These are phyloP conservation scores for Kwoniella newhampshirensis DNA, from an alignment of 768 basidiomycete genomes.

Conservation along the genomic window DNA sequence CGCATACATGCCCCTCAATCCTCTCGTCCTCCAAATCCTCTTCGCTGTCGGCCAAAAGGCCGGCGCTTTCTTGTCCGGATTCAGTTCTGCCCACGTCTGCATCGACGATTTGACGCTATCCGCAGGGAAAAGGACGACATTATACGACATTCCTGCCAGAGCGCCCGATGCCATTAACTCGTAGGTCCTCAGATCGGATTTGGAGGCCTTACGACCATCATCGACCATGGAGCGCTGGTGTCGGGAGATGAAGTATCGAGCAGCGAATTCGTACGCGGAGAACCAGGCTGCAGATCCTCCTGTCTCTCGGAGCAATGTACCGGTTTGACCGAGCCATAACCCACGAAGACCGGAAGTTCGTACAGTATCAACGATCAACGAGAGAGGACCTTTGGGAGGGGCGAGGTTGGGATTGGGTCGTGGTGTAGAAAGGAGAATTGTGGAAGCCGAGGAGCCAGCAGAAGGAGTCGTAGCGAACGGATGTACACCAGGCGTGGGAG, in stretches of 20 bases:
- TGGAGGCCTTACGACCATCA: slow-evolving; percentile 36
- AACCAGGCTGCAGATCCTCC: slow-evolving; percentile 93
- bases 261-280: slow-evolving; percentile 75
- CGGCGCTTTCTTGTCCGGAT: slow-evolving; percentile 19
- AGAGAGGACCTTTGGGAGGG: slow-evolving; percentile 69
- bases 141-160: slow-evolving; percentile 79
- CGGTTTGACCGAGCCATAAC: slow-evolving; percentile 95
- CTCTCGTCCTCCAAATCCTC: slow-evolving; percentile 72
- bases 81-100: slow-evolving; percentile 86
- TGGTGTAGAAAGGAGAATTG: slow-evolving; percentile 20
- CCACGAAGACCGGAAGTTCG: slow-evolving; percentile 71
- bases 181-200: slow-evolving; percentile 65
- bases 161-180: slow-evolving; percentile 86
- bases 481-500: slow-evolving; percentile 18
- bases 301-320: slow-evolving; percentile 87
- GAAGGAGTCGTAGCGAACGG: slow-evolving; percentile 23
- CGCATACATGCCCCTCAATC: slow-evolving; percentile 75
- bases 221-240: slow-evolving; percentile 48
- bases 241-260: slow-evolving; percentile 62
- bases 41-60: slow-evolving; percentile 57
- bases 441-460: slow-evolving; percentile 24
- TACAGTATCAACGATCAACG: slow-evolving; percentile 66
- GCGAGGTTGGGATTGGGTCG: slow-evolving; percentile 35
- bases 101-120: slow-evolving; percentile 93
- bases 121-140: slow-evolving; percentile 87